Base-by-base conservation (phyloP, 2,329 filamentous ascomycete species). In the Pestalotiopsis sp. region DNA sequence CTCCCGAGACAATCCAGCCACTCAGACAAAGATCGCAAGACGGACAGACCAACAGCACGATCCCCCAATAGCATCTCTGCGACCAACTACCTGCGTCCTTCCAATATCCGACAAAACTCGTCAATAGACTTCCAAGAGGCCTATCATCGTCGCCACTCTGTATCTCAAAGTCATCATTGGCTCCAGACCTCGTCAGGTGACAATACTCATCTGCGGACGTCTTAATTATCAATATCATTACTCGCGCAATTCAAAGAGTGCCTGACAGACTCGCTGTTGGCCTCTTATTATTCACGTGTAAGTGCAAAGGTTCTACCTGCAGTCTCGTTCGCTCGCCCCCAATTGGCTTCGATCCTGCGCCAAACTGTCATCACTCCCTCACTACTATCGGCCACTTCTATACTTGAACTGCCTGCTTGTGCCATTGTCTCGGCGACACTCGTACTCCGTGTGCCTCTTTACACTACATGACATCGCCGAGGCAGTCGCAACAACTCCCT, bases 71-170 rank as follows among this genome's bases (percentile, higher is more conserved):
- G 80, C 85, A 87, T 87, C 87, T 87, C 86, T 87, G 82, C 82
- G 80, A 79, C 75, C 79, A 36, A 36, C 31, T 36, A 79, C 78
- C 77, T 77, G 79, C 76, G 75, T 78, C 75, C 75, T 78, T 78
- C 82, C 74, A 81, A 78, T 78, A 76, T 75, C 74, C 75, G 73
- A 76, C 73, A 75, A 76, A 75, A 76, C 31, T 77, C 78, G 75
- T 76, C 72, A 77, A 73, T 52, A 52, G 45, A 74, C 74, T 75
- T 73, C 67, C 74, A 75, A 83, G 76, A 82, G 76, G 79, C 85
- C 86, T 88, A 87, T 88, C 85, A 87, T 77, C 78, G 79, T 82
- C 80, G 76, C 76, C 75, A 84, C 75, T 80, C 74, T 79, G 77
- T 70, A 70, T 75, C 73, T 84, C 78, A 77, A 72, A 73, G 66